Conservation (phyloP, 805 yeast genomes). For the Pichia insulana region DNA sequence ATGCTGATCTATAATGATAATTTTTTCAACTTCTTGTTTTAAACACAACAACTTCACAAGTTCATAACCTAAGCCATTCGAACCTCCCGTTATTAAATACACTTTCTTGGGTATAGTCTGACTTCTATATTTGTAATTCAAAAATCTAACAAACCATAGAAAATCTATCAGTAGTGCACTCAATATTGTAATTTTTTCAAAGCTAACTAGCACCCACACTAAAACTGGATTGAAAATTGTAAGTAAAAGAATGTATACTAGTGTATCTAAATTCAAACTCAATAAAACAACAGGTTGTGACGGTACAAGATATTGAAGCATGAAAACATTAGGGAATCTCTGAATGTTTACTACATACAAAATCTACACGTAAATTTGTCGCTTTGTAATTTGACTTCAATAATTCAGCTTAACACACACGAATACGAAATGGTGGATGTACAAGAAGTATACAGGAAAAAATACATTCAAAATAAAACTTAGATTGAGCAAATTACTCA, state of each 20-base stretch:
- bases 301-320: background rate
- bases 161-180: slow-evolving; percentile 8
- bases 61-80: slow-evolving; percentile 41
- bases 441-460: too few relatives aligned
- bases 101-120: background rate
- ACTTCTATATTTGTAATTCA: slow-evolving; percentile 9
- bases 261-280: slow-evolving; percentile 10
- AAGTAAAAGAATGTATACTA: slow-evolving; percentile 5
- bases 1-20: slow-evolving; percentile 28
- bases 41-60: slow-evolving; percentile 21
- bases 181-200: background rate
- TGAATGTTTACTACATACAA: background rate
- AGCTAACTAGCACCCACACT: slow-evolving; percentile 5
- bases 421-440: too few relatives aligned
- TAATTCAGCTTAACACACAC: too few relatives aligned
- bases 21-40: slow-evolving; percentile 10
- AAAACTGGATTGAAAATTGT: slow-evolving; percentile 12
- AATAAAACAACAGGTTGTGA: slow-evolving; percentile 2
- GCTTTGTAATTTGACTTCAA: too few relatives aligned
- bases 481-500: background rate
- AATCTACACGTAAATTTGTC: too few relatives aligned
- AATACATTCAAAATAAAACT: background rate
- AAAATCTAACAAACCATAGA: slow-evolving; percentile 18
- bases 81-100: slow-evolving; percentile 36
- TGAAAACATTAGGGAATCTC: background rate